Percentiles rank a stretch among this genome's conserved stretches.
Evolutionary conservation across 2,329 filamentous ascomycete species (phyloP).

Genomic region (Penicillium verrucosum): DNA sequence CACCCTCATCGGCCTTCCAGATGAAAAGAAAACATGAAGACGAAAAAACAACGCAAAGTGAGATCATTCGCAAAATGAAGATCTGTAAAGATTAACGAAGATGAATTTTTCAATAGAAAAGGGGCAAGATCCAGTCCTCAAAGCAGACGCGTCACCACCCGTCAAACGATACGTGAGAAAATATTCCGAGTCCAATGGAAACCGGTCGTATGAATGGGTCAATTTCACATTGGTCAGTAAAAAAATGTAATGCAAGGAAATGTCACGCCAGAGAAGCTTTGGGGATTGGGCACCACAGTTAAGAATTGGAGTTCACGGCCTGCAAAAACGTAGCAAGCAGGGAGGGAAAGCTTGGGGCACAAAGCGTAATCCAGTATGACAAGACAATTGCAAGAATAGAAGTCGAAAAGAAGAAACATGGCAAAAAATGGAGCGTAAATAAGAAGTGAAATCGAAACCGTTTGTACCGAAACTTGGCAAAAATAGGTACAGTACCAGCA

Average conservation of each 20-base stretch:
- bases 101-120: neutral
- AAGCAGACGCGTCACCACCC: conserved; percentile 4
- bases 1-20: neutral
- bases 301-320: neutral
- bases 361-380: neutral
- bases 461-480: conserved; percentile 14
- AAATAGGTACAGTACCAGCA: conserved; percentile 30
- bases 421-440: conserved; percentile 14
- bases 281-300: neutral
- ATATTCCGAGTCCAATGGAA: conserved; percentile 3
- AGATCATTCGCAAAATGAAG: neutral
- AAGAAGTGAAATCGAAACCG: conserved; percentile 12
- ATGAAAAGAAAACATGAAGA: neutral
- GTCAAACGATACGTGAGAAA: conserved; percentile 9
- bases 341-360: neutral
- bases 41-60: neutral
- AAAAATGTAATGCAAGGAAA: conserved; percentile 7
- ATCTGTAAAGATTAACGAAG: neutral
- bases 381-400: conserved; percentile 8
- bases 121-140: neutral
- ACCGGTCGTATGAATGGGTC: conserved; percentile 6
- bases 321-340: neutral
- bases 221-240: conserved; percentile 11
- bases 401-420: conserved; percentile 16
- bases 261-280: neutral